Conservation (phyloP, 2,329 filamentous ascomycete species). For the Emergomyces pasteurianus region DNA sequence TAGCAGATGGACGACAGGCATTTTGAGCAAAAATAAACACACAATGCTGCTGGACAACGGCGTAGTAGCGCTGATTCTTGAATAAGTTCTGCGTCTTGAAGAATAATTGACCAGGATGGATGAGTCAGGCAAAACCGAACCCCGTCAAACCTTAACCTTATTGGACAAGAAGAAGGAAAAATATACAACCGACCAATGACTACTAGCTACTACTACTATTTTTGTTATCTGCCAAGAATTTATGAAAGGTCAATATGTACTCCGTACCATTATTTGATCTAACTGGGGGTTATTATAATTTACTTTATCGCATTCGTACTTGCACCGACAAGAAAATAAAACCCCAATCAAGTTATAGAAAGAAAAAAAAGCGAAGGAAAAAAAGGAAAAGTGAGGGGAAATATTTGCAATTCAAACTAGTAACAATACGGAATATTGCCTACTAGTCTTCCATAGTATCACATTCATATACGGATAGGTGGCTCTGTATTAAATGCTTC, state of each 20-base stretch:
- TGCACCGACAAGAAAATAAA: background rate
- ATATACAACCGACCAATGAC: background rate
- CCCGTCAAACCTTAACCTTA: background rate
- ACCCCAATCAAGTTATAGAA: background rate
- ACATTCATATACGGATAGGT: background rate
- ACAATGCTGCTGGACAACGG: background rate
- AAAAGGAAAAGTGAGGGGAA: background rate
- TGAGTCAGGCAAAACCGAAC: background rate
- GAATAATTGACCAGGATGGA: background rate
- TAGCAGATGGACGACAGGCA: constrained; percentile 42
- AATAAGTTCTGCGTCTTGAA: background rate
- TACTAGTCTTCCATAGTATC: no score
- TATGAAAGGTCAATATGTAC: no score
- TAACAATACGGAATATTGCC: background rate
- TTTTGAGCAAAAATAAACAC: constrained; percentile 11
- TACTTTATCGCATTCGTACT: no score
- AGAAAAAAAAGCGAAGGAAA: background rate
- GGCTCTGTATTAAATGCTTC: background rate
- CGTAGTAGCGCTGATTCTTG: background rate
- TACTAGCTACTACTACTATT: no score
- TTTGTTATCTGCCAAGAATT: no score
- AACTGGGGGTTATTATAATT: no score
- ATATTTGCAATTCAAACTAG: background rate
- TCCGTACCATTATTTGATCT: no score
- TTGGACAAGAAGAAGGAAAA: background rate